Percentiles rank a stretch among this genome's conserved stretches.
Evolutionary conservation across 139 green algal genomes (phyloP).

Genomic region (Pleodorina starrii): DNA sequence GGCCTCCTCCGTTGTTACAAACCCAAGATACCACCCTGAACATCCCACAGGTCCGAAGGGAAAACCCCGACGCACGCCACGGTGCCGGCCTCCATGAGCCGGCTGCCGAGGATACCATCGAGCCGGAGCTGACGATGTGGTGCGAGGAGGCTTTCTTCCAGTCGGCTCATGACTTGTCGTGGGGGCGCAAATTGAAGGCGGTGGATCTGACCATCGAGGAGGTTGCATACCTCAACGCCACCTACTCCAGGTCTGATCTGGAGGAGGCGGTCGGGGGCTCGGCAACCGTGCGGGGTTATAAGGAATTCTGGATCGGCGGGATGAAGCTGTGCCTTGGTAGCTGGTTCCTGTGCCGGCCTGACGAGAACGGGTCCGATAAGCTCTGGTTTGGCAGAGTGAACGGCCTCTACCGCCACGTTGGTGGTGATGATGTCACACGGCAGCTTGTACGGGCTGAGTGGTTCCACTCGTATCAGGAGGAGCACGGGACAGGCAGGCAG

Average conservation of each 20-base stretch:
- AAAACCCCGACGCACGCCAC: not conserved
- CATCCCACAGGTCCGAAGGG: too few relatives aligned
- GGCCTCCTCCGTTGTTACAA: too few relatives aligned
- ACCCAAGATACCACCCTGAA: too few relatives aligned
- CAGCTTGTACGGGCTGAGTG: not conserved
- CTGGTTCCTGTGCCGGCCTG: constrained; percentile 9
- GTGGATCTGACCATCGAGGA: not conserved
- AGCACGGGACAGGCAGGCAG: too few relatives aligned
- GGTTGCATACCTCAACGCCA: not conserved
- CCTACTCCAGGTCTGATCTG: not conserved
- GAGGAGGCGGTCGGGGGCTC: not conserved
- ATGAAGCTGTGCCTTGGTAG: not conserved
- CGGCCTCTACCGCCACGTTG: not conserved
- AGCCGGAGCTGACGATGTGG: not conserved
- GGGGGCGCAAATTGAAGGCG: not conserved
- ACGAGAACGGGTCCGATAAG: not conserved
- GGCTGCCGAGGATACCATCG: not conserved
- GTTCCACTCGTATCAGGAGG: not conserved
- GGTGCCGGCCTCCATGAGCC: not conserved
- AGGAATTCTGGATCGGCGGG: not conserved
- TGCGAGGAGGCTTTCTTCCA: not conserved
- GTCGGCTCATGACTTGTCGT: not conserved
- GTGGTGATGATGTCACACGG: not conserved
- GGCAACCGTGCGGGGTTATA: not conserved
- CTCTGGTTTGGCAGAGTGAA: not conserved